Percentiles rank a stretch among this genome's conserved stretches.
phyloP scores from a whole-genome alignment of 176 grass and related monocot genomes.

The Zea mays region Zm-B73-REFERENCE-NAM-5.0 NC_050098.1:180471501-180472000 shows the following conservation, averaged over 20 bases:
- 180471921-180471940: constrained; percentile 99
- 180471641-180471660: background rate
- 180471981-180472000: constrained; percentile 54
- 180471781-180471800: background rate
- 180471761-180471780: background rate
- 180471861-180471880: constrained; percentile 64
- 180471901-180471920: constrained; percentile 95
- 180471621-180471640: background rate
- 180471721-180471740: background rate
- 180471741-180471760: constrained; percentile 15
- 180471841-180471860: constrained; percentile 14
- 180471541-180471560: background rate
- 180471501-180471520: background rate
- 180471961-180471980: constrained; percentile 96
- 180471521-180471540: background rate
- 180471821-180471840: constrained; percentile 37
- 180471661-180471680: background rate
- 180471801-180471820: constrained; percentile 35
- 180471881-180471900: constrained; percentile 96
- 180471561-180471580: background rate
- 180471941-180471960: constrained; percentile 95
- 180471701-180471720: background rate
- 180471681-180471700: background rate
- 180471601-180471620: background rate
- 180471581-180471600: background rate